Conservation (phyloP, 2,329 filamentous ascomycete genomes). For the Epichloe elymi region DNA sequence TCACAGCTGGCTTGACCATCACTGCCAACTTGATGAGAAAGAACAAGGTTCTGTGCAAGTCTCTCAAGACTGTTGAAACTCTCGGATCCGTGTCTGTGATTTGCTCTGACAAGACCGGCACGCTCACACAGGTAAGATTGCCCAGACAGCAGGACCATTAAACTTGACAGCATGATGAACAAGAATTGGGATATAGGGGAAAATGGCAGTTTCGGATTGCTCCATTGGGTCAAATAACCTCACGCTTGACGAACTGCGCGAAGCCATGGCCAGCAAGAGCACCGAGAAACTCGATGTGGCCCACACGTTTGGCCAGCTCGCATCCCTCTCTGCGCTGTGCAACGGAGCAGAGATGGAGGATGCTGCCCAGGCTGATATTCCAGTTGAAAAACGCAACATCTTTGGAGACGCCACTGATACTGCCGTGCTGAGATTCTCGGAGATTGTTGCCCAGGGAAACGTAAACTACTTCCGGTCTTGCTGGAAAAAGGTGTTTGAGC, state of each 20-base stretch:
- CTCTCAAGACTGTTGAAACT: constrained; percentile 65
- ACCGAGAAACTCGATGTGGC: constrained; percentile 22
- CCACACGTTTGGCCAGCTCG: constrained; percentile 38
- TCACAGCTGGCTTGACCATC: constrained; percentile 61
- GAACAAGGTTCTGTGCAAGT: constrained; percentile 69
- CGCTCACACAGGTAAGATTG: constrained; percentile 39
- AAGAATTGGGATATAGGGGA: constrained; percentile 32
- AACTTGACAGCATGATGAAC: too few relatives aligned
- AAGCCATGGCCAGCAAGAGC: constrained; percentile 17
- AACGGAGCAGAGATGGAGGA: constrained; percentile 71
- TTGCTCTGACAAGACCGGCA: constrained; percentile 68
- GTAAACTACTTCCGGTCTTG: constrained; percentile 45
- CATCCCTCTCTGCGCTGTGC: constrained; percentile 51
- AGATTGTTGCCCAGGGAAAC: constrained; percentile 38
- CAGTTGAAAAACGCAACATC: constrained; percentile 48
- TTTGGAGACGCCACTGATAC: constrained; percentile 68
- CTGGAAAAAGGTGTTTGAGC: constrained; percentile 54
- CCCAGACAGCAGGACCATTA: too few relatives aligned
- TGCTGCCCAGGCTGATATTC: constrained; percentile 43
- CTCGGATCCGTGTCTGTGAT: constrained; percentile 60
- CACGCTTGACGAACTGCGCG: constrained; percentile 36
- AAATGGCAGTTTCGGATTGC: constrained; percentile 61
- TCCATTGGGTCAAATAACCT: constrained; percentile 40
- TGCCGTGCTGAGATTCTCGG: constrained; percentile 59
- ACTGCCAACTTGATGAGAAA: constrained; percentile 64